A percentile compares a stretch with the other conserved stretches of the same genome.
Evolutionary conservation across 2,329 filamentous ascomycete species (phyloP).

Genomic region (Endocalyx cinctus): DNA sequence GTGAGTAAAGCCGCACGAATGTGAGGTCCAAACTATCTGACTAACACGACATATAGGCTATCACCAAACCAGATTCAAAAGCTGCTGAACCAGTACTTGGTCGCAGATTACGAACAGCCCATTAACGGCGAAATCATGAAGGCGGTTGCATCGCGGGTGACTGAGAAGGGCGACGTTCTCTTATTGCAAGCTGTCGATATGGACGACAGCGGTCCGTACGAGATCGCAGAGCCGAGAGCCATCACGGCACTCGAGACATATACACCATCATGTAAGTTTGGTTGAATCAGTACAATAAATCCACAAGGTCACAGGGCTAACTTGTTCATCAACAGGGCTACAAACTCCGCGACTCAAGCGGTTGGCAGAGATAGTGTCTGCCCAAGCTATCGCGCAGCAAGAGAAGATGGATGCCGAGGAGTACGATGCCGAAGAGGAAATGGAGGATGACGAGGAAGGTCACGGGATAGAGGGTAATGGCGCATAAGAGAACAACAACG

Average conservation of each 20-base stretch:
- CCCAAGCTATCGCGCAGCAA: conserved; percentile 93
- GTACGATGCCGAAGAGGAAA: conserved; percentile 39
- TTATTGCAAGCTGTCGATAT: conserved; percentile 94
- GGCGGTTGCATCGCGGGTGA: conserved; percentile 92
- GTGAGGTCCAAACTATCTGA: too few species aligned
- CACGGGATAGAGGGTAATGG: conserved; percentile 32
- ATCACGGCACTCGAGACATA: conserved; percentile 98
- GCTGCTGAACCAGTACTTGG: conserved; percentile 94
- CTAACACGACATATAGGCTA: conserved; percentile 53
- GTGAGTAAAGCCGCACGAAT: conserved; percentile 65
- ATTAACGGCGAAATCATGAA: conserved; percentile 99
- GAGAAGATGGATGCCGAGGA: conserved; percentile 61
- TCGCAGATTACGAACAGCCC: conserved; percentile 97
- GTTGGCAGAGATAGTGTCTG: conserved; percentile 95
- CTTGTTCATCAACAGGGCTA: conserved; percentile 61
- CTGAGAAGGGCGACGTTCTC: conserved; percentile 95
- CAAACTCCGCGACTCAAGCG: conserved; percentile 94
- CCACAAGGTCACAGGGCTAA: conserved; percentile 5
- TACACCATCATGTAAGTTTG: conserved; percentile 92
- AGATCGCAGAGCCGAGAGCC: conserved; percentile 92
- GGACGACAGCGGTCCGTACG: conserved; percentile 97
- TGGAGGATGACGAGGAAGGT: conserved; percentile 50
- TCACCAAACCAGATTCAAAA: conserved; percentile 99
- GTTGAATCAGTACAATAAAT: not conserved
- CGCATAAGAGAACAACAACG: conserved; percentile 24